These are phyloP conservation scores for Didymella pomorum DNA, from an alignment of 2,329 filamentous ascomycete genomes.

Conservation along the genomic window DNA sequence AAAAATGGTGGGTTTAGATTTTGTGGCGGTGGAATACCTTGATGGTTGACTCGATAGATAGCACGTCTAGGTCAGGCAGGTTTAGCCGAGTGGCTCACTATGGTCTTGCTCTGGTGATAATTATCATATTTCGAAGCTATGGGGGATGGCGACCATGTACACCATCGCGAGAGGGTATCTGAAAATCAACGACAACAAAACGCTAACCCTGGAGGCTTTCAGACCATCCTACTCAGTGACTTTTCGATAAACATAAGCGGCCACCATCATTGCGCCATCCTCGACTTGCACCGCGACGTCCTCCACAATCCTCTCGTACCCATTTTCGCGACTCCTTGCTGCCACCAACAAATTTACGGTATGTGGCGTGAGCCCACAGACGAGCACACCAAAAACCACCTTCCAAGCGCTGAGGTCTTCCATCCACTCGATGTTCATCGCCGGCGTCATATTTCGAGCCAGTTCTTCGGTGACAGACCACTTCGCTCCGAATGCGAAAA, in stretches of 20 bases:
- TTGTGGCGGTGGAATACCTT: conserved; percentile 3
- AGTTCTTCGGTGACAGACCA: neutral
- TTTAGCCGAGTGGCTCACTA: conserved; percentile 1
- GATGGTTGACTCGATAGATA: conserved; percentile 1
- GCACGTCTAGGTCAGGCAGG: neutral
- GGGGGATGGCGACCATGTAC: neutral
- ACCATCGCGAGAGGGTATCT: neutral
- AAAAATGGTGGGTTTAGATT: neutral
- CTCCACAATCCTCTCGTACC: neutral
- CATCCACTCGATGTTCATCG: neutral
- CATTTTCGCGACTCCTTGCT: neutral
- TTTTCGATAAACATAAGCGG: neutral
- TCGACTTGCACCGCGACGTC: neutral
- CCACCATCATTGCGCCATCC: neutral
- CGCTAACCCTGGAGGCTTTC: neutral
- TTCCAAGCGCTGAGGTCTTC: neutral
- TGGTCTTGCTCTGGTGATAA: neutral
- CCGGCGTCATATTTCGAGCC: neutral
- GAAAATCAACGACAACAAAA: neutral
- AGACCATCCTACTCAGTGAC: neutral
- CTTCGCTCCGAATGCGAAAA: neutral
- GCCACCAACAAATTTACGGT: neutral
- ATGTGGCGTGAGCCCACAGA: neutral
- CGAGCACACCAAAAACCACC: neutral
- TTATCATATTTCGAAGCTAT: neutral